Evolutionary conservation across 129 eudicot genomes (phyloP), one percentile per base, ranked within the genome.

Genomic region (Apium graveolens): DNA sequence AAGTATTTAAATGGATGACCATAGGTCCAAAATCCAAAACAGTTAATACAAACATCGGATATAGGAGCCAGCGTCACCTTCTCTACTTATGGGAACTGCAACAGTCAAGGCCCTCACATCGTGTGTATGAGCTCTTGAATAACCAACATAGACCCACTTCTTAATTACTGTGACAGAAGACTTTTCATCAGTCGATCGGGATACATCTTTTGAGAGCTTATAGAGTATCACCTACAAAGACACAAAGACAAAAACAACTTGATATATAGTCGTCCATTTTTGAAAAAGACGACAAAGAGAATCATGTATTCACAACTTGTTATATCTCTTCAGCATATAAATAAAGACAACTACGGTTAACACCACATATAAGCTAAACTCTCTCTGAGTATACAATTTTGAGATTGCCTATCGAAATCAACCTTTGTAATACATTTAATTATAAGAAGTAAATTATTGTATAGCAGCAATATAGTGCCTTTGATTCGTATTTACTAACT

Each of bases 41-140:
- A 72, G 51, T 68, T 60, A 26, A 77, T 32, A 69, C 73, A 44
- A 68, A 45, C 46, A 46, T 38, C 37, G 35, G 21, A 77, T 77
- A 27, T 38, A 24, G 5, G 57, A 73, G 63, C 16, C 39, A 35
- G n/a, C 18, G 81, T 79, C 68, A 95, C 97, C 99, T 88, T 92
- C 96, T 46, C 80, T 86, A 84, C 86, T 78, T 51, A 96, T 92
- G 34, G 99, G 99, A 20, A 87, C 89, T 21, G 97, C 99, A 41
- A 96, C 81, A 44, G 90, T 86, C 90, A 96, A 81, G 77, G 95
- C 90, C 88, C 91, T 90, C 84, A 92, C 89, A 68, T 96, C 99
- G 83, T 90, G 99, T 39, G 97, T 96, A 85, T 96, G 99, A 68
- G 97, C 90, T 83, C 92, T 86, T 16, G 84, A 89, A 79, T 90